Evolutionary conservation across 2,329 filamentous ascomycete species (phyloP), one percentile per base, ranked within the genome.

Genomic region (Ascochyta clinopodiicola): DNA sequence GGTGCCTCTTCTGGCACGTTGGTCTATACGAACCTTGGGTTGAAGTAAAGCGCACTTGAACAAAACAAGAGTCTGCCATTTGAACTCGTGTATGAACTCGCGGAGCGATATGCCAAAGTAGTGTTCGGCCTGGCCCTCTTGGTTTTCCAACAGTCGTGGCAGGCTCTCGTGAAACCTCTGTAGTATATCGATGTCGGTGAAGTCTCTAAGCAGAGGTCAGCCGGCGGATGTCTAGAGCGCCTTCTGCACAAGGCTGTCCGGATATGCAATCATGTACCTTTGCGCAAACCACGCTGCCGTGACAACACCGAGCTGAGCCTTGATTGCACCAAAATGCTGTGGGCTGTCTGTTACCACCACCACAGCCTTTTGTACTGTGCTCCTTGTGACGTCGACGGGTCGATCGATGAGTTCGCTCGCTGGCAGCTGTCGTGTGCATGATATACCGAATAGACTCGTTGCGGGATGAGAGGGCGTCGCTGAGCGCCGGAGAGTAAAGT

Each of bases 271-370:
- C 86, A 22, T 47, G 17, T 44, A 56, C 84, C 80, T 88, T 81
- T 99, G 95, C 59, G 89, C 91, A 77, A 99, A 99, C 95, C 95
- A 99, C 22, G 94, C 94, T 66, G 88, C 90, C 4, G 94, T 97
- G 15, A 99, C 93, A 29, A 96, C 88, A 44, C 90, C 90, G 61
- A 99, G 80, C 63, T 95, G 89, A 77, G 98, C 91, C 68, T 94
- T 88, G 73, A 99, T 80, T 79, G 95, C 90, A 51, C 92, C 93
- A 75, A 99, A 96, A 69, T 87, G 87, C 71, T 95, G 90, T 8
- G 95, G 95, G 60, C 87, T 92, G 76, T 97, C 91, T 50, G 91
- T 92, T 65, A 99, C 92, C 51, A 96, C 92, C 40, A 99, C 94
- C 3, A 99, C 92, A 13, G 94, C 95, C 80, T 99, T 99, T 75